These are phyloP conservation scores for Cyclotella distinguenda DNA, from an alignment of 108 stramenopile species.

Conservation along the genomic window DNA sequence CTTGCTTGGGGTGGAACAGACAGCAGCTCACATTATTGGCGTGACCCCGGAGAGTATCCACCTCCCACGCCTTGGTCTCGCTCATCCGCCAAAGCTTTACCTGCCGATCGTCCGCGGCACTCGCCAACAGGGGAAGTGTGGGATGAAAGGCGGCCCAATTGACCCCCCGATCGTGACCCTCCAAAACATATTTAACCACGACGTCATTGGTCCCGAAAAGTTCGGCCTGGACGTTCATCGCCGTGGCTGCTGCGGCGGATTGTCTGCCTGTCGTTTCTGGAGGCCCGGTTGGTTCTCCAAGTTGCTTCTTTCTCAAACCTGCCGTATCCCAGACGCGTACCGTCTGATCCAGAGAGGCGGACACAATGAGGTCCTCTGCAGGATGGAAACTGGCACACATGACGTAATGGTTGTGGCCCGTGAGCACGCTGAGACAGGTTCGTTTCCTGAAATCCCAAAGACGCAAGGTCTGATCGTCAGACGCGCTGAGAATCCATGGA, in stretches of 20 bases:
- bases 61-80: slow-evolving; percentile 99
- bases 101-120: slow-evolving; percentile 98
- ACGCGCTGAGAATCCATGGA: slow-evolving; percentile 93
- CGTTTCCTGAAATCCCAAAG: slow-evolving; percentile 99
- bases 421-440: slow-evolving; percentile 94
- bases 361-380: slow-evolving; percentile 97
- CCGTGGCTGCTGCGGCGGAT: slow-evolving; percentile 54
- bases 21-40: slow-evolving; percentile 99
- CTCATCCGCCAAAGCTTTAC: slow-evolving; percentile 99
- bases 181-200: slow-evolving; percentile 98
- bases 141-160: slow-evolving; percentile 99
- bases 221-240: slow-evolving; percentile 94
- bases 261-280: slow-evolving; percentile 14
- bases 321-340: slow-evolving; percentile 99
- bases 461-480: slow-evolving; percentile 97
- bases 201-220: slow-evolving; percentile 99
- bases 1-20: slow-evolving; percentile 98
- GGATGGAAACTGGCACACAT: slow-evolving; percentile 99
- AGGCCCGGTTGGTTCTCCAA: slow-evolving; percentile 40
- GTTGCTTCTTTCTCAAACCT: slow-evolving; percentile 95
- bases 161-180: slow-evolving; percentile 98
- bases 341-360: slow-evolving; percentile 97
- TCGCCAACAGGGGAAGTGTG: slow-evolving; percentile 94
- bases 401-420: slow-evolving; percentile 99
- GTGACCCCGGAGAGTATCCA: slow-evolving; percentile 98